These are phyloP conservation scores for Volvox carteri DNA, from an alignment of 163 green algal species.

Conservation along the genomic window DNA sequence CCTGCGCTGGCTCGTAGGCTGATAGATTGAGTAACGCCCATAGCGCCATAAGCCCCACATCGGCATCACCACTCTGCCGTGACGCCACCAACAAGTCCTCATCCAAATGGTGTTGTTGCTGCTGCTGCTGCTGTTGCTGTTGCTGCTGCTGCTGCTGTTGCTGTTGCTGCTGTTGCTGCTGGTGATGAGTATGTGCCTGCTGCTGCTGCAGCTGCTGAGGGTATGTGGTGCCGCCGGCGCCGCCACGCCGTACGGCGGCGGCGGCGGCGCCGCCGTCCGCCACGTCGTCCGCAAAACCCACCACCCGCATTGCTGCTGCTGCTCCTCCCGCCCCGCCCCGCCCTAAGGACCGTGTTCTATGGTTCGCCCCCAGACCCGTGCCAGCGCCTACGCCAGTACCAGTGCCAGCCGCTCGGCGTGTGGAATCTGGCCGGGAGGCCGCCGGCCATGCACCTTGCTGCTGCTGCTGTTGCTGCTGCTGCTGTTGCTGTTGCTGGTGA, in stretches of 20 bases:
- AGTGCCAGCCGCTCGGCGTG: too few species aligned
- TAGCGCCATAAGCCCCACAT: constrained; percentile 60
- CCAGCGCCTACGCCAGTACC: not conserved
- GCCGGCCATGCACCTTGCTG: not conserved
- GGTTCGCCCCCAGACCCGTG: not conserved
- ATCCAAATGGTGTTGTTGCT: not conserved
- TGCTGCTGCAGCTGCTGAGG: too few species aligned
- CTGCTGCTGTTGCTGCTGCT: not conserved
- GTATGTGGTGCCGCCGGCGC: too few species aligned
- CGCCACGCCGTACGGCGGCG: too few species aligned
- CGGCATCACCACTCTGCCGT: constrained; percentile 54
- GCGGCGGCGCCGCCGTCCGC: not conserved
- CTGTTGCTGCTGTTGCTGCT: too few species aligned
- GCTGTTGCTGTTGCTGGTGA: not conserved
- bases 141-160: not conserved
- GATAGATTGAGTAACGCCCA: constrained; percentile 68
- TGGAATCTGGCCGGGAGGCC: not conserved
- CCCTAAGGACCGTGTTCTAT: not conserved
- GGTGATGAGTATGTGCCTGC: too few species aligned
- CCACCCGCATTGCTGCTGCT: not conserved
- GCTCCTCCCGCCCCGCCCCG: not conserved
- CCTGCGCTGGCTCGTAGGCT: constrained; percentile 52
- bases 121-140: not conserved
- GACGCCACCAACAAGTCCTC: constrained; percentile 39
- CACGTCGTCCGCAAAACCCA: not conserved